Base-by-base conservation (phyloP, 306 rosid genomes). In the Gynostemma pentaphyllum region DNA sequence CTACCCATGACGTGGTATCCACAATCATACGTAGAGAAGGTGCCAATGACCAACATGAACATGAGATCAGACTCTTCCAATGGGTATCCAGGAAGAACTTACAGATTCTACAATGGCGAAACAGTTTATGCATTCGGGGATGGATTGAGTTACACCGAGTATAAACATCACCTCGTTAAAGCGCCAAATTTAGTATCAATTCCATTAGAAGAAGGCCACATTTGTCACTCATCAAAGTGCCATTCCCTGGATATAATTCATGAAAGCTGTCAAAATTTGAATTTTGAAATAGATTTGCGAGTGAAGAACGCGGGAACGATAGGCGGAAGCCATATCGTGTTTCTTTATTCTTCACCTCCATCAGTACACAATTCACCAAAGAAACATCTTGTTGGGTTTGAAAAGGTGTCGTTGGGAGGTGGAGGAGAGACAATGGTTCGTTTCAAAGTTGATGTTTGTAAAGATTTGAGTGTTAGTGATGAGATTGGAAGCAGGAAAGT, bases 1-100 rank as follows among this genome's bases (percentile, higher is more conserved):
- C 75, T 94, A 40, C 99, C 99, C 6, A 86, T 94, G 81, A 88
- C 99, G 47, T 94, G 99, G 99, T 94, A 94, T 71, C 99, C 99
- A n/a, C 87, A 88, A 70, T 75, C 97, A 5, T 94, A 78, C 51
- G 86, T 74, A 69, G 94, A 84, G 49, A 81, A 85, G 55, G 90
- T 88, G 16, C 95, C 99, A 8, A 94, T 94, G 99, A 86, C 90
- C 19, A 80, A 84, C 81, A 88, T 94, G 95, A 94, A 81, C 86
- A 94, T 88, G 97, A 86, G 99, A 72, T 82, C 99, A 19, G 85
- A 84, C 75, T 74, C 90, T 45, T 32, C 80, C 0, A 86, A 39
- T 3, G 95, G 99, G 8, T 94, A 81, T 70, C 97, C 99, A 0
- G 99, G 97, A 5, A 76, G 99, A 70, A 68, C 85, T 24, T 94